Conservation (phyloP, 331 rosid genomes). For the Phaseolus coccineus region DNA sequence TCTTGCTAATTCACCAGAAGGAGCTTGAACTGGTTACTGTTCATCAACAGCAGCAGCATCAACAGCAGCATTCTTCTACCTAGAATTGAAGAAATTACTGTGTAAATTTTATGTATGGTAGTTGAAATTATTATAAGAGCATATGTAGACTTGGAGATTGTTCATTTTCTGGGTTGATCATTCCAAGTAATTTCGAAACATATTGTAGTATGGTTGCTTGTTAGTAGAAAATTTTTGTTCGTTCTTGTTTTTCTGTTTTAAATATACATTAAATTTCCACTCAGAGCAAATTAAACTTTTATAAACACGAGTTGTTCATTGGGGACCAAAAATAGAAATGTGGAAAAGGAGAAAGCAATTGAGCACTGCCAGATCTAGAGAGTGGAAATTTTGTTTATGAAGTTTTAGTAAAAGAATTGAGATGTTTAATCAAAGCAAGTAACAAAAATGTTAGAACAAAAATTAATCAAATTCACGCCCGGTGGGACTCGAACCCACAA, state of each 20-base stretch:
- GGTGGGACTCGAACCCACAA: conserved; percentile 97
- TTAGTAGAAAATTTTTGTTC: neutral
- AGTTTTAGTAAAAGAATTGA: too few relatives aligned
- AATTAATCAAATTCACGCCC: conserved; percentile 48
- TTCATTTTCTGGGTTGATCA: neutral
- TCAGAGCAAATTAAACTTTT: neutral
- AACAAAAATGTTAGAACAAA: too few relatives aligned
- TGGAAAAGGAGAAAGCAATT: too few relatives aligned
- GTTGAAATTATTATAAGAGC: neutral
- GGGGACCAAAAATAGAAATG: too few relatives aligned
- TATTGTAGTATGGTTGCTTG: conserved; percentile 9
- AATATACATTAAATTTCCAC: neutral
- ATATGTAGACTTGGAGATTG: neutral
- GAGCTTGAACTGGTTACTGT: conserved; percentile 65
- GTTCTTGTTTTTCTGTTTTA: neutral
- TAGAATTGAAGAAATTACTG: conserved; percentile 49
- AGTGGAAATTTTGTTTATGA: too few relatives aligned
- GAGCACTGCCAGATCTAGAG: too few relatives aligned
- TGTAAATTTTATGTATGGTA: conserved; percentile 14
- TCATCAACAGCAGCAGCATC: conserved; percentile 55
- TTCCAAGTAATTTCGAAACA: neutral
- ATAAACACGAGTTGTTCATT: neutral
- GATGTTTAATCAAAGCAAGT: too few relatives aligned
- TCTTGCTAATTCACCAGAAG: conserved; percentile 64
- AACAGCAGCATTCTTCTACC: conserved; percentile 61